Evolutionary conservation across 768 basidiomycete genomes (phyloP).

Genomic region (Suillus hirtellus): DNA sequence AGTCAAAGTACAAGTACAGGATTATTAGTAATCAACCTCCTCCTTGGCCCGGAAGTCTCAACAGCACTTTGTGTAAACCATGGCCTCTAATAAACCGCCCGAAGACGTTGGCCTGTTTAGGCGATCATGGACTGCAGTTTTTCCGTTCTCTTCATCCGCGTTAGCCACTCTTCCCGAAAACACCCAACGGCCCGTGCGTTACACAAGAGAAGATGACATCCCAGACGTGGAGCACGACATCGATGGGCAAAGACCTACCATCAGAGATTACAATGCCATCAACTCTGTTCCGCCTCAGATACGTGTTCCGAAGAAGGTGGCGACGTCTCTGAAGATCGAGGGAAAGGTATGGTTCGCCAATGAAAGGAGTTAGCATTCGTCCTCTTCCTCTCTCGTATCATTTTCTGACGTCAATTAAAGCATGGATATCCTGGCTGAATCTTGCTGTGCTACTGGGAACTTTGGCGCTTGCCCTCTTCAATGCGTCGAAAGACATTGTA

Average conservation of each 20-base stretch:
- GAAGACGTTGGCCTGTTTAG: constrained; percentile 39
- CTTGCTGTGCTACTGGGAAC: constrained; percentile 82
- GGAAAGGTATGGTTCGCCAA: constrained; percentile 98
- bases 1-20: too few relatives aligned
- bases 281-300: constrained; percentile 62
- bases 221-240: constrained; percentile 56
- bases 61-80: neutral
- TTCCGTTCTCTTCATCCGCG: constrained; percentile 72
- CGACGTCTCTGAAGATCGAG: constrained; percentile 84
- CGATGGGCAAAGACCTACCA: constrained; percentile 55
- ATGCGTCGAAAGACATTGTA: constrained; percentile 66
- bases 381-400: neutral
- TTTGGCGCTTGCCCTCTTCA: constrained; percentile 85
- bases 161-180: constrained; percentile 48
- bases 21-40: neutral
- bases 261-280: constrained; percentile 77
- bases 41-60: neutral
- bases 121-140: constrained; percentile 63
- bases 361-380: constrained; percentile 68
- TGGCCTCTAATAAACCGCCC: constrained; percentile 21
- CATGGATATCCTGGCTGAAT: constrained; percentile 93
- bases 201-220: constrained; percentile 73
- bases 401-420: constrained; percentile 38
- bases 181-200: constrained; percentile 40
- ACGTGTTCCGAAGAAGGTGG: constrained; percentile 78